phyloP scores from a whole-genome alignment of 331 rosid genomes.

The Erythrophleum ivorense region DNA sequence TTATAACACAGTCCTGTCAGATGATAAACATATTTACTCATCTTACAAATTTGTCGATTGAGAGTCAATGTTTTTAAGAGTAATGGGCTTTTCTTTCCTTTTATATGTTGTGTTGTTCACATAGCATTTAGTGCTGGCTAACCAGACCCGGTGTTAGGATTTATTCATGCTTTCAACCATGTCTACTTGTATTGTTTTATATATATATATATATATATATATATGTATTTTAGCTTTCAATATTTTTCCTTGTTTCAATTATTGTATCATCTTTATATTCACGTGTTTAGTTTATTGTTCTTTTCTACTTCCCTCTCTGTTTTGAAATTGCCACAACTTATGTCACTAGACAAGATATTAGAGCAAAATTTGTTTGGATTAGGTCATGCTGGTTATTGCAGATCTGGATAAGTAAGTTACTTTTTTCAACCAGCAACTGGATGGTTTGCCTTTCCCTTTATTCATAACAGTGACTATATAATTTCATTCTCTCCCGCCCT shows the following conservation, averaged over 20 bases:
- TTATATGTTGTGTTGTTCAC: background rate
- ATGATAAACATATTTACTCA: background rate
- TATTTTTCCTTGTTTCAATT: background rate
- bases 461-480: too few relatives aligned
- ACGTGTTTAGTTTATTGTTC: background rate
- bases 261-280: background rate
- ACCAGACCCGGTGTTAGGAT: background rate
- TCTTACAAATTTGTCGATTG: background rate
- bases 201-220: too few relatives aligned
- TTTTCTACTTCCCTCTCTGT: background rate
- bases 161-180: background rate
- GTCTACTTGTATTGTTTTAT: background rate
- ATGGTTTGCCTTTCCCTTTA: too few relatives aligned
- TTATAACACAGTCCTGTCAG: background rate
- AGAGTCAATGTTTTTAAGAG: background rate
- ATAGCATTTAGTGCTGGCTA: background rate
- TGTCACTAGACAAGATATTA: background rate
- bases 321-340: background rate
- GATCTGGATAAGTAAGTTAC: background rate
- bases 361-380: background rate
- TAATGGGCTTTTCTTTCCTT: background rate
- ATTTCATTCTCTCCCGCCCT: background rate
- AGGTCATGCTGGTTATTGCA: background rate
- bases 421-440: background rate
- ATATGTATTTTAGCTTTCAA: background rate